Evolutionary conservation across 805 yeast genomes (phyloP).

Genomic region (Candida broadrunensis): DNA sequence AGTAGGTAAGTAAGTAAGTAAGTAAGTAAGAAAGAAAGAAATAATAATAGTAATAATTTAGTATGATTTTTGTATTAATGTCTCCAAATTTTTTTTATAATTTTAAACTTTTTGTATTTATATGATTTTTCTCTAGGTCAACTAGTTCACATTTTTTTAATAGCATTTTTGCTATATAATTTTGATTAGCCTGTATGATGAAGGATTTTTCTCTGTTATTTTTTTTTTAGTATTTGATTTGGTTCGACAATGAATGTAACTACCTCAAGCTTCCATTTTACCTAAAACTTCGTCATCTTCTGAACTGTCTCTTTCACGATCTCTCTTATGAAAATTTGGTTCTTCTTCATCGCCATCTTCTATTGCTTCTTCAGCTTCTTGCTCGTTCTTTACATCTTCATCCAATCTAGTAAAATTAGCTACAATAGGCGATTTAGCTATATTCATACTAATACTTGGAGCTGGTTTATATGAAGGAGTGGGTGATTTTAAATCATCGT

Average conservation of each 20-base stretch:
- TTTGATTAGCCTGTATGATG: not conserved
- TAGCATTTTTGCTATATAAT: no score
- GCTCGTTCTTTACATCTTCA: not conserved
- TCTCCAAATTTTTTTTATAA: no score
- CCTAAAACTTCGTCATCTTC: slow-evolving; percentile 9
- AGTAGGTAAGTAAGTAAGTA: no score
- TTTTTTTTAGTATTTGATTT: no score
- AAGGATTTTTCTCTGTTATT: no score
- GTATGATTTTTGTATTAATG: no score
- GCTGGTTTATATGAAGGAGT: slow-evolving; percentile 9
- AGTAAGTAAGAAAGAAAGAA: no score
- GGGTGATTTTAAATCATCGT: slow-evolving; percentile 14
- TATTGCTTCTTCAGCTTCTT: not conserved
- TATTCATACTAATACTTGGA: not conserved
- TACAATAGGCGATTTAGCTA: slow-evolving; percentile 1
- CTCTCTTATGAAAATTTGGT: no score
- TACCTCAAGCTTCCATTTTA: slow-evolving; percentile 8
- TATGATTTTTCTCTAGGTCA: not conserved
- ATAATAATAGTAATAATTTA: no score
- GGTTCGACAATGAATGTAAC: no score
- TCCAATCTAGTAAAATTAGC: not conserved
- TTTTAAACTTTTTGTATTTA: not conserved
- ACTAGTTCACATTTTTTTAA: not conserved
- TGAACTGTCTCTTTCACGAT: not conserved
- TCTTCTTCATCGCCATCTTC: slow-evolving; percentile 1